Conservation (phyloP, 495 filamentous ascomycete genomes). For the Penicillium samsonianum region DNA sequence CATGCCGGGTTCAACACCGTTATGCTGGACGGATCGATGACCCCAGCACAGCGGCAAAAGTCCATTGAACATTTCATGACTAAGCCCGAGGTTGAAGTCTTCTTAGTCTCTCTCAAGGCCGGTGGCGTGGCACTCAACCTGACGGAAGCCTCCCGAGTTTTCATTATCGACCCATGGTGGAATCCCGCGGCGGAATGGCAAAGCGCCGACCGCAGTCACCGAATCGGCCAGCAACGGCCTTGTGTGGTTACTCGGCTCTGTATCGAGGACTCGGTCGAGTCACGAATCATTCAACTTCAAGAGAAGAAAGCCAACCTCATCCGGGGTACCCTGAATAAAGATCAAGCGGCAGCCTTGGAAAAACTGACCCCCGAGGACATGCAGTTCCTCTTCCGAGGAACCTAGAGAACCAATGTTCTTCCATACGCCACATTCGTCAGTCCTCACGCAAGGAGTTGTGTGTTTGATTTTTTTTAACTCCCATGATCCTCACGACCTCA, state of each 20-base stretch:
- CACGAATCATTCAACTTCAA: constrained; percentile 88
- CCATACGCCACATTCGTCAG: constrained; percentile 11
- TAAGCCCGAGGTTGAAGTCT: constrained; percentile 87
- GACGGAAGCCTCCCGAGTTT: constrained; percentile 89
- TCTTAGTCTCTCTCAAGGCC: constrained; percentile 91
- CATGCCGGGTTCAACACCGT: constrained; percentile 95
- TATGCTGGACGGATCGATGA: constrained; percentile 97
- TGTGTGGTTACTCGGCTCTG: constrained; percentile 92
- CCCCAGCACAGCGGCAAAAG: constrained; percentile 83
- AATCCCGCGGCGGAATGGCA: constrained; percentile 98
- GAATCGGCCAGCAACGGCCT: constrained; percentile 90
- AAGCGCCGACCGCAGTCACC: constrained; percentile 92
- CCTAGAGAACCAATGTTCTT: constrained; percentile 16
- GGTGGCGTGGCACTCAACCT: constrained; percentile 94
- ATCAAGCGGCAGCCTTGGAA: constrained; percentile 78
- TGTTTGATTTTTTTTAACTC: background rate
- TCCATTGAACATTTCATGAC: constrained; percentile 96
- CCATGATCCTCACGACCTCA: constrained; percentile 14
- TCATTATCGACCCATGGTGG: constrained; percentile 98
- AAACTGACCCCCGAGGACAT: constrained; percentile 88
- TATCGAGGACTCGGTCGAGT: constrained; percentile 95
- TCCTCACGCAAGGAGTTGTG: background rate
- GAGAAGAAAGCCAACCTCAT: constrained; percentile 99
- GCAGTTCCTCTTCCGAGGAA: constrained; percentile 90
- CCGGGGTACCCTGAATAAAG: constrained; percentile 89